Percentiles rank a stretch among this genome's conserved stretches.
Evolutionary conservation across 352 stramenopile genomes (phyloP).

Genomic region (Phytophthora sp.): DNA sequence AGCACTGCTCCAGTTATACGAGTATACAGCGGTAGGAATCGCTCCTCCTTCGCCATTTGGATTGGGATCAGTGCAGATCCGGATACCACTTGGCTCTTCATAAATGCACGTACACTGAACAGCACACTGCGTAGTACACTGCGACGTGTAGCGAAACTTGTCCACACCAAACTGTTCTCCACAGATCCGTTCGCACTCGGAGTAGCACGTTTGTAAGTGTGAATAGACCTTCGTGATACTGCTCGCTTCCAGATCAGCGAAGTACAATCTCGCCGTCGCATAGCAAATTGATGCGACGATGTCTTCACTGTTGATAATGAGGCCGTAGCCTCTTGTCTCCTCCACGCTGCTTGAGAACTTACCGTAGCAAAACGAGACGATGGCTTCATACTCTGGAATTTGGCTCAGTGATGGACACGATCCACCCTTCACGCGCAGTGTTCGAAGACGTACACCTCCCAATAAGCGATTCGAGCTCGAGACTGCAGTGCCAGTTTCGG

Average conservation of each 20-base stretch:
- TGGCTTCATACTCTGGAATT: conserved; percentile 66
- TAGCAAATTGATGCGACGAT: conserved; percentile 53
- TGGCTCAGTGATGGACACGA: conserved; percentile 55
- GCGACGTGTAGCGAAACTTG: conserved; percentile 49
- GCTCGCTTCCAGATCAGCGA: conserved; percentile 36
- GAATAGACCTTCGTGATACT: conserved; percentile 48
- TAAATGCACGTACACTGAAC: conserved; percentile 79
- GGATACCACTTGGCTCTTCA: conserved; percentile 55
- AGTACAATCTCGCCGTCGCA: conserved; percentile 55
- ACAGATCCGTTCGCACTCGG: conserved; percentile 50
- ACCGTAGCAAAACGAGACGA: conserved; percentile 71
- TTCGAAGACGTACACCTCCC: conserved; percentile 60
- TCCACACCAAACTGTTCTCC: conserved; percentile 64
- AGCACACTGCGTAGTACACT: conserved; percentile 52
- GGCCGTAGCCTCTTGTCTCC: conserved; percentile 55
- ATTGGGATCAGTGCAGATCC: conserved; percentile 55
- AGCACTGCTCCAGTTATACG: conserved; percentile 62
- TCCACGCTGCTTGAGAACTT: conserved; percentile 43
- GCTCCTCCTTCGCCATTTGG: conserved; percentile 45
- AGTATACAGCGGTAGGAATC: conserved; percentile 46
- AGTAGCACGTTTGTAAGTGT: conserved; percentile 63
- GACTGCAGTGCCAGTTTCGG: conserved; percentile 36
- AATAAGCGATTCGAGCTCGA: conserved; percentile 59
- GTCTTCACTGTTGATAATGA: conserved; percentile 62
- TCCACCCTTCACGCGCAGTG: conserved; percentile 58